Evolutionary conservation across 352 stramenopile genomes (phyloP).

Genomic region (Globisporangium paroecandrum): DNA sequence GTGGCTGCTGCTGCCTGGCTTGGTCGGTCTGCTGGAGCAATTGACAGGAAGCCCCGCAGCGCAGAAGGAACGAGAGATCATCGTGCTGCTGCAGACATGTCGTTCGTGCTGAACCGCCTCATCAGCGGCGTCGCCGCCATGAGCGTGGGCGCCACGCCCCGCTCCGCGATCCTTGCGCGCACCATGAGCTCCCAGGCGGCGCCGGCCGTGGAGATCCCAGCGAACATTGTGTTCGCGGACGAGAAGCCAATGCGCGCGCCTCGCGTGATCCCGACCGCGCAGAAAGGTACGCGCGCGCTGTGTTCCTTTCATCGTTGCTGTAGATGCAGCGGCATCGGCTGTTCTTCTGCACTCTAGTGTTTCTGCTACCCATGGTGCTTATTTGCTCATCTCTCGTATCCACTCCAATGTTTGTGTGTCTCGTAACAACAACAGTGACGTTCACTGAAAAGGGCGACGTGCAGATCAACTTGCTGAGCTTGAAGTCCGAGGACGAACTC

Average conservation of each 20-base stretch:
- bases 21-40: neutral
- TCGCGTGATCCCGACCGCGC: constrained; percentile 57
- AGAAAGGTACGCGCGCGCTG: constrained; percentile 35
- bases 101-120: constrained; percentile 52
- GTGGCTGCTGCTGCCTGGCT: constrained; percentile 12
- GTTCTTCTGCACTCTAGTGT: neutral
- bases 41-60: constrained; percentile 7
- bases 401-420: neutral
- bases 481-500: constrained; percentile 40
- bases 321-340: neutral
- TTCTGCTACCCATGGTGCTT: neutral
- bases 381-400: neutral
- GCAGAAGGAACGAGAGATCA: neutral
- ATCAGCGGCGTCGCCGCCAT: constrained; percentile 55
- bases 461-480: constrained; percentile 61
- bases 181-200: constrained; percentile 32
- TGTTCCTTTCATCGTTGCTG: neutral
- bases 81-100: constrained; percentile 16
- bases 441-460: constrained; percentile 56
- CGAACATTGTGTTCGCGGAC: constrained; percentile 68
- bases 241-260: constrained; percentile 68
- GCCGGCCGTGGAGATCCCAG: constrained; percentile 29
- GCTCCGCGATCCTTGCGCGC: constrained; percentile 29
- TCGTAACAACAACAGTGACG: constrained; percentile 24
- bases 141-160: constrained; percentile 37